These are phyloP conservation scores for Neonectria sp. DNA, from an alignment of 2,329 filamentous ascomycete species.

Conservation along the genomic window DNA sequence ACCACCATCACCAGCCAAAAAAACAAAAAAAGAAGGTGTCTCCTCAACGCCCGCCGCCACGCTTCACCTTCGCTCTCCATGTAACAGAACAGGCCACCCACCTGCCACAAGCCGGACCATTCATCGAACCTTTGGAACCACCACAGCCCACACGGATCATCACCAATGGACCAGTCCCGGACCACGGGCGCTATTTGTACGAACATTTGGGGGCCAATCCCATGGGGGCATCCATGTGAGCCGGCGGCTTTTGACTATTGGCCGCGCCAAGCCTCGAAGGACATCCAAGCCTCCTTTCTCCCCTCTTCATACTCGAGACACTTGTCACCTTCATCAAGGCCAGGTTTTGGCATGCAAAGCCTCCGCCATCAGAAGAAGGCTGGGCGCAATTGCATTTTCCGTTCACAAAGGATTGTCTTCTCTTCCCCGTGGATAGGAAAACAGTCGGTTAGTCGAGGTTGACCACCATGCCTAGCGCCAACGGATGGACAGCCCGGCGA, in stretches of 20 bases:
- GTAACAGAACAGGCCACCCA: background rate
- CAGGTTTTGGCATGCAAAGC: too few species aligned
- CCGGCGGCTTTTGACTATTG: slow-evolving; percentile 17
- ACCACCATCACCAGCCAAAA: background rate
- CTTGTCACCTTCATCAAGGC: background rate
- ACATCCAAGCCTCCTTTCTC: slow-evolving; percentile 16
- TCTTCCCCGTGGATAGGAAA: background rate
- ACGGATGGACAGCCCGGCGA: background rate
- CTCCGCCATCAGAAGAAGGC: background rate
- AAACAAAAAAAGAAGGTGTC: background rate
- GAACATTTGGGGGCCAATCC: slow-evolving; percentile 1
- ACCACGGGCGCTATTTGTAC: background rate
- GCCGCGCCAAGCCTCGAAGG: slow-evolving; percentile 14
- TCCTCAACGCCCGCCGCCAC: background rate
- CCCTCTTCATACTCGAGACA: background rate
- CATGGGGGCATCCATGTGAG: slow-evolving; percentile 13
- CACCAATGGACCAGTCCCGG: background rate
- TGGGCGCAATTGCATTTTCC: too few species aligned
- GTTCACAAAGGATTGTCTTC: too few species aligned
- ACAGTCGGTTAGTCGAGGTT: background rate
- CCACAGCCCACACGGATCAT: background rate
- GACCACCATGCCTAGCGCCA: background rate
- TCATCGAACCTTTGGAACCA: background rate
- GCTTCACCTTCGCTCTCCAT: background rate
- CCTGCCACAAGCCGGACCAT: background rate